Percentiles rank a stretch among this genome's conserved stretches.
Evolutionary conservation across 352 stramenopile genomes (phyloP).

Genomic region (Phytophthora hybrid): DNA sequence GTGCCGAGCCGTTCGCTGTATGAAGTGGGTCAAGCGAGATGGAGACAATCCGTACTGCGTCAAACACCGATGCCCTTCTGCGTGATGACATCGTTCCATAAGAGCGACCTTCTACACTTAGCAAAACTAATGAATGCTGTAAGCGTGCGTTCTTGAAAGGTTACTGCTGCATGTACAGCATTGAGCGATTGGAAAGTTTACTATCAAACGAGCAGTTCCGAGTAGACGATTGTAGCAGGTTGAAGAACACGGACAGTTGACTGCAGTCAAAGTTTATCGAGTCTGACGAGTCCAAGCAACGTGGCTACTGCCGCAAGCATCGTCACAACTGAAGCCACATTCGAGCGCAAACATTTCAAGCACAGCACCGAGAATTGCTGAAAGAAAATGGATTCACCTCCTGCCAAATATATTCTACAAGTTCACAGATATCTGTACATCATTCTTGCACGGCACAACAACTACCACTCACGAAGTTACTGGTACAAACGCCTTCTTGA

Average conservation of each 20-base stretch:
- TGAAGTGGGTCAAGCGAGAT: constrained; percentile 23
- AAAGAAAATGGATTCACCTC: neutral
- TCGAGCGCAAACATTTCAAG: neutral
- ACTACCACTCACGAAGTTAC: neutral
- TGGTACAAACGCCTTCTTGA: neutral
- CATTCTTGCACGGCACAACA: neutral
- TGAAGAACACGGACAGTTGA: no score
- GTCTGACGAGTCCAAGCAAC: no score
- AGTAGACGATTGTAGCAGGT: neutral
- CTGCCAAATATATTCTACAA: neutral
- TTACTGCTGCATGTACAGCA: neutral
- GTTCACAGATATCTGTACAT: neutral
- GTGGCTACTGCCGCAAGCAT: no score
- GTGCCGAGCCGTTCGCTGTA: constrained; percentile 6
- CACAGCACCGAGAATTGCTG: neutral
- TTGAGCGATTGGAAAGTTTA: neutral
- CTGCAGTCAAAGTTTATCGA: no score
- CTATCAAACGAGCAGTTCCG: neutral
- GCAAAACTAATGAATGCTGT: constrained; percentile 3
- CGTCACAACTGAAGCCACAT: neutral
- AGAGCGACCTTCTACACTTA: no score
- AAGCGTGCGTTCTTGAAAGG: neutral
- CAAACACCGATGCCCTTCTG: neutral
- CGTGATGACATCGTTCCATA: neutral
- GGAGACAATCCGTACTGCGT: constrained; percentile 14